Evolutionary conservation across 169 alveolate genomes (phyloP).

Genomic region (Plasmodium coatneyi): DNA sequence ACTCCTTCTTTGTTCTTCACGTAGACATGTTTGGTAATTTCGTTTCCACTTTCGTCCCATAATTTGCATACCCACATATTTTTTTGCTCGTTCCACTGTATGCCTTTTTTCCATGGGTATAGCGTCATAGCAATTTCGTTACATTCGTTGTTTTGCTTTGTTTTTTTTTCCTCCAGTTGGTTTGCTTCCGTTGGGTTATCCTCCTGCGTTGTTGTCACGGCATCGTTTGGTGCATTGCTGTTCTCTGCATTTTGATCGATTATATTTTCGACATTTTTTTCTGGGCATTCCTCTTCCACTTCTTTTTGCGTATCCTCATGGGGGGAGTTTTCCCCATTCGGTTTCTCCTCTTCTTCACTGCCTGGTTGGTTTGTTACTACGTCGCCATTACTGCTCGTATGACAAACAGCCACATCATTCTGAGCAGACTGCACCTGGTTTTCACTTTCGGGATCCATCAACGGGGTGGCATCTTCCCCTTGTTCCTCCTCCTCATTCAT

Average conservation of each 20-base stretch:
- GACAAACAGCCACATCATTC: neutral
- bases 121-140: slow-evolving; percentile 40
- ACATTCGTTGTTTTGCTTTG: slow-evolving; percentile 6
- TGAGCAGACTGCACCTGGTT: neutral
- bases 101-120: slow-evolving; percentile 72
- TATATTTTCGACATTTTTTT: neutral
- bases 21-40: slow-evolving; percentile 68
- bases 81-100: slow-evolving; percentile 51
- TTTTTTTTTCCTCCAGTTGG: neutral
- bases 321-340: neutral
- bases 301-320: neutral
- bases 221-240: neutral
- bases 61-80: slow-evolving; percentile 66
- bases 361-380: neutral
- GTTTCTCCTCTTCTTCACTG: neutral
- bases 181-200: neutral
- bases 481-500: neutral
- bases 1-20: slow-evolving; percentile 68
- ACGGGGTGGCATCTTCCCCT: neutral
- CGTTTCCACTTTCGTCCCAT: slow-evolving; percentile 58
- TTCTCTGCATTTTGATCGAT: neutral
- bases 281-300: neutral
- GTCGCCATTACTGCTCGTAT: neutral
- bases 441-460: neutral
- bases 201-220: neutral